Evolutionary conservation across 371 early-diverging fungal species (phyloP).

Genomic region (Syncephalastrum monosporum): DNA sequence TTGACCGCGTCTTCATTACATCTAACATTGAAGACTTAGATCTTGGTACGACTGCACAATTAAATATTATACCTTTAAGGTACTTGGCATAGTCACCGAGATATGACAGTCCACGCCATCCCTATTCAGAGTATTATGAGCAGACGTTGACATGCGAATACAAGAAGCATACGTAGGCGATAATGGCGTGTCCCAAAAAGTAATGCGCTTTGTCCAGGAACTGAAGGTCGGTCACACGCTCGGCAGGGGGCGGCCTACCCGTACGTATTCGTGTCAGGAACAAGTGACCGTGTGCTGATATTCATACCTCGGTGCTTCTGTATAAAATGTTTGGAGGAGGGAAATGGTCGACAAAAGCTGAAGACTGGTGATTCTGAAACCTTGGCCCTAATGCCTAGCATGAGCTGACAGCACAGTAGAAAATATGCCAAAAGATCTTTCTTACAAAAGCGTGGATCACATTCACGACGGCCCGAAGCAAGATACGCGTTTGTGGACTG

Average conservation of each 20-base stretch:
- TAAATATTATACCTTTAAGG: conserved; percentile 19
- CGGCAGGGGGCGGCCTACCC: conserved; percentile 40
- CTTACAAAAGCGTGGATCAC: conserved; percentile 48
- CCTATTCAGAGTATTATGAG: conserved; percentile 13
- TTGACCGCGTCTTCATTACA: conserved; percentile 64
- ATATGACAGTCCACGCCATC: conserved; percentile 43
- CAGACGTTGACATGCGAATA: background rate
- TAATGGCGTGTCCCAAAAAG: conserved; percentile 48
- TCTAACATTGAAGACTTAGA: conserved; percentile 40
- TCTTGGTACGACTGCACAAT: background rate
- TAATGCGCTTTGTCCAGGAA: conserved; percentile 46
- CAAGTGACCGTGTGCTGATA: conserved; percentile 14
- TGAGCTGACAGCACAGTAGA: background rate
- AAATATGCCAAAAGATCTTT: background rate
- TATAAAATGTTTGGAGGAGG: conserved; percentile 61
- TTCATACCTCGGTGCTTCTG: conserved; percentile 49
- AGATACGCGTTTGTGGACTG: conserved; percentile 46
- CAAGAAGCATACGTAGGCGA: conserved; percentile 41
- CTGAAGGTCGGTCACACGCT: conserved; percentile 36
- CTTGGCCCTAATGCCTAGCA: conserved; percentile 57
- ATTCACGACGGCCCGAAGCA: conserved; percentile 48
- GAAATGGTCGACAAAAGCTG: conserved; percentile 71
- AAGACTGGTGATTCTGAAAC: conserved; percentile 69
- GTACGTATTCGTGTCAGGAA: background rate
- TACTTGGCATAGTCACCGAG: conserved; percentile 40